Evolutionary conservation across 1,284 basidiomycete genomes (phyloP), one percentile per base, ranked within the genome.

Genomic region (Moesziomyces parantarcticus): DNA sequence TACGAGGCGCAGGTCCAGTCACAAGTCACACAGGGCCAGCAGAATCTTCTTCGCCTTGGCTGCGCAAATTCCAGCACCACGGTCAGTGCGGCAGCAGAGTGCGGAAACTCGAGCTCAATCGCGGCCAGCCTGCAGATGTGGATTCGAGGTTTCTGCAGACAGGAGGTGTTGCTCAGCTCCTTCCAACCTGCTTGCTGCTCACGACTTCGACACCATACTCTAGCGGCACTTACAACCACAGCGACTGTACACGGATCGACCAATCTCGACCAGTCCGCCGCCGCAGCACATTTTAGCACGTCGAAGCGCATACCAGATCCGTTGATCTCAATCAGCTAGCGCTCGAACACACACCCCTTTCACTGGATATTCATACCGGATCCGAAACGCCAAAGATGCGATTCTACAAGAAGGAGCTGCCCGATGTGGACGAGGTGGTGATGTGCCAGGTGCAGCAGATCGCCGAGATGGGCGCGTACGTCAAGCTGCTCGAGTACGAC

Each of bases 371-470:
- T 20, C 23, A 3, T 13, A 14, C 21, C 21, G 36, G 34, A 40
- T n/a, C 16, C 22, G 41, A n/a, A n/a, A n/a, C n/a, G n/a, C n/a
- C 58, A 69, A 80, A 42, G n/a, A 83, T 83, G 82, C 73, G 82
- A 50, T 83, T 75, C 76, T 83, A 82, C 72, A 78, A 83, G 57
- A 83, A 83, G 72, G 70, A 78, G 54, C 61, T 83, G 42, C 82
- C 82, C 11, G 82, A 83, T 55, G 92, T 97, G 60, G 96, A 99
- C 85, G 93, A 97, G 85, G 90, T 98, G 68, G 95, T 98, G 85
- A 97, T 98, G 95, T 95, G 97, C 47, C 95, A 98, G 85, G 96
- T 99, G 74, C 92, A 93, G 85, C 93, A 97, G 87, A 99, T 99
- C 80, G 94, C 94, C 63, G 96, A 99, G 86, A 99, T 98, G 95